Evolutionary conservation across 139 green algal genomes (phyloP), one percentile per base, ranked within the genome.

Genomic region (Auxenochlorella protothecoides): DNA sequence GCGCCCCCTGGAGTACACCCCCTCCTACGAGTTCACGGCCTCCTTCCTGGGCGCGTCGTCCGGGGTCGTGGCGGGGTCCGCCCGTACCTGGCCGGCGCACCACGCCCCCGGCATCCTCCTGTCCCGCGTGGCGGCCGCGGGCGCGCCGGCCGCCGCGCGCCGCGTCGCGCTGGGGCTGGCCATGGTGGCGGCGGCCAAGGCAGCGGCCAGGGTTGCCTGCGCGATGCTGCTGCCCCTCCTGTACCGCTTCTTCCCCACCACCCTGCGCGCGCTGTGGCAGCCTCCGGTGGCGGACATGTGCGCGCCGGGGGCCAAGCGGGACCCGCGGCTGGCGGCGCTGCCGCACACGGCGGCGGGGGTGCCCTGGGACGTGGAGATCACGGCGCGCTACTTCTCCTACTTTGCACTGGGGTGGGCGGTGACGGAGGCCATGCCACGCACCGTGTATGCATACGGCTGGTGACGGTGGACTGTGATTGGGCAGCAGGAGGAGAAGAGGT

Each of bases 231-330:
- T 86, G 60, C 81, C 79, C 16, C 51, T 71, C 3, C 15, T 80
- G 27, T 86, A 86, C 59, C 14, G 57, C 14, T 57, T 74, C 44
- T 74, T 86, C 5, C 81, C 81, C 7, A 13, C 80, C 12, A 4
- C 51, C 27, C n/a, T 85, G 16, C 79, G 81, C 57, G 63, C 53
- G 11, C 62, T 82, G 16, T 85, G 79, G 81, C 81, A 86, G 69
- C 81, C 81, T 2, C 81, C 81, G 14, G 52, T 86, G 15, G 75
- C 83, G 61, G 68, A 74, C 13, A n/a, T 16, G n/a, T 63, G 51
- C 59, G 6, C 14, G 15, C 5, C 51, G 10, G 60, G n/a, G 6
- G 70, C 56, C 53, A 51, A 59, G 44, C 59, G 12, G 51, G 5
- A 71, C 54, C 68, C 6, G 16, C 53, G 15, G 5, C 16, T 8